These are phyloP conservation scores for Ustilago sp. DNA, from an alignment of 1,284 basidiomycete genomes.

Conservation along the genomic window DNA sequence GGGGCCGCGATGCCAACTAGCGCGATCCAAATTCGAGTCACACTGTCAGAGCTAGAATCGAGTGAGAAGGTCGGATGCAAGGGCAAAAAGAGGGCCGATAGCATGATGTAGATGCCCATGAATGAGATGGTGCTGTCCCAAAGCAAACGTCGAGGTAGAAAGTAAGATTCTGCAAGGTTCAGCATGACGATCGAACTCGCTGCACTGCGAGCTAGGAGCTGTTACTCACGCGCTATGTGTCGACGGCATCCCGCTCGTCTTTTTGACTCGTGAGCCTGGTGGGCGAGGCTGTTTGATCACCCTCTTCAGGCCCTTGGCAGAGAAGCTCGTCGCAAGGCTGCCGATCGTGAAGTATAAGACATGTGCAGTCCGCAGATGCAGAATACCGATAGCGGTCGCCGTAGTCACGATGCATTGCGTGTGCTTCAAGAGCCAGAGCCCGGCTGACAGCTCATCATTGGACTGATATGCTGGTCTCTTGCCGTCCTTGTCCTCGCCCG, in stretches of 20 bases:
- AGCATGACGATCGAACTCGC: not conserved
- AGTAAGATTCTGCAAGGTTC: not conserved
- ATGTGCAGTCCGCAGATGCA: constrained; percentile 48
- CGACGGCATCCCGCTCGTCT: constrained; percentile 57
- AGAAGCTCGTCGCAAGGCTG: constrained; percentile 50
- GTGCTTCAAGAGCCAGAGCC: constrained; percentile 52
- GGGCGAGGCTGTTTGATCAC: constrained; percentile 58
- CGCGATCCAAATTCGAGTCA: constrained; percentile 34
- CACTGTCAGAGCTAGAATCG: constrained; percentile 14
- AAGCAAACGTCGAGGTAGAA: not conserved
- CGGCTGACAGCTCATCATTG: constrained; percentile 33
- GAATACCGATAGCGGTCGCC: constrained; percentile 48
- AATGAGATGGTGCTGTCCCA: constrained; percentile 48
- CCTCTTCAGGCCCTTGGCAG: constrained; percentile 50
- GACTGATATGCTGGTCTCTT: not conserved
- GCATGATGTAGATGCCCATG: constrained; percentile 52
- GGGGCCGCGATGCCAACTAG: constrained; percentile 32
- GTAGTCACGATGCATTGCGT: constrained; percentile 53
- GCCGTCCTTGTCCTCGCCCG: not conserved
- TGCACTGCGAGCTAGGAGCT: not conserved
- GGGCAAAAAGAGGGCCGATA: constrained; percentile 40
- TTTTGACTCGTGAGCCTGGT: constrained; percentile 47
- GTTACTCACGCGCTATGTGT: constrained; percentile 52
- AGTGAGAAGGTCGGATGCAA: constrained; percentile 38
- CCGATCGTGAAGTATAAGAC: constrained; percentile 43